These are phyloP conservation scores for Debaryomyces tyrocola DNA, from an alignment of 805 yeast species.

Conservation along the genomic window DNA sequence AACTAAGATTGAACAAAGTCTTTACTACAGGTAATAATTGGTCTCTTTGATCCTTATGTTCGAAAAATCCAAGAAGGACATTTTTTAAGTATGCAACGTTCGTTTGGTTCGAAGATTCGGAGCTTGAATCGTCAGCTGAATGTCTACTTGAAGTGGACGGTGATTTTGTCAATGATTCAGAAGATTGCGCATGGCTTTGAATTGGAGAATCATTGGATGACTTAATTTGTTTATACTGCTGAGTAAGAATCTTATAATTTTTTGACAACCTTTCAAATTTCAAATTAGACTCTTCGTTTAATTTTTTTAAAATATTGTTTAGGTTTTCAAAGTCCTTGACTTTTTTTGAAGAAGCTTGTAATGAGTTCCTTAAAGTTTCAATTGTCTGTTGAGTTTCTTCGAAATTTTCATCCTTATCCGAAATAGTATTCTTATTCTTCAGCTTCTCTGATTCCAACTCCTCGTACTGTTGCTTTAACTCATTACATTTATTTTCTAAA, in stretches of 20 bases:
- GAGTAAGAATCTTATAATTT: conserved; percentile 64
- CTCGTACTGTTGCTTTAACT: conserved; percentile 23
- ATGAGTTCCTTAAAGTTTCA: conserved; percentile 51
- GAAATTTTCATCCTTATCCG: conserved; percentile 16
- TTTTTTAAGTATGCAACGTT: conserved; percentile 77
- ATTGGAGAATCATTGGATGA: conserved; percentile 14
- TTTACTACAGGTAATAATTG: conserved; percentile 84
- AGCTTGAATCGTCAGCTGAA: conserved; percentile 13
- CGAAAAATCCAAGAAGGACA: conserved; percentile 86
- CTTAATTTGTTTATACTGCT: conserved; percentile 52
- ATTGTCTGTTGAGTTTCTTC: conserved; percentile 29
- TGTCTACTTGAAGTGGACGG: conserved; percentile 7
- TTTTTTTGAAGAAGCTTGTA: conserved; percentile 50
- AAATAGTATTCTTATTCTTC: conserved; percentile 8
- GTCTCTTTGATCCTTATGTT: conserved; percentile 87
- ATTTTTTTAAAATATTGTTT: conserved; percentile 52
- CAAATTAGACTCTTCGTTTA: conserved; percentile 66
- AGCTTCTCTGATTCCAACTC: conserved; percentile 24
- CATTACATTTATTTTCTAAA: conserved; percentile 31
- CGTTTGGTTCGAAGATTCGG: conserved; percentile 7
- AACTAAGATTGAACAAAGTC: conserved; percentile 65
- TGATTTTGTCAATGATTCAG: conserved; percentile 2
- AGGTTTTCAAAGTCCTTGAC: conserved; percentile 55
- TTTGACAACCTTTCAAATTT: conserved; percentile 70
- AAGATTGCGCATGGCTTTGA: conserved; percentile 2